Evolutionary conservation across 768 basidiomycete species (phyloP).

Genomic region (button mushroom (Agaricus bisporus)): DNA sequence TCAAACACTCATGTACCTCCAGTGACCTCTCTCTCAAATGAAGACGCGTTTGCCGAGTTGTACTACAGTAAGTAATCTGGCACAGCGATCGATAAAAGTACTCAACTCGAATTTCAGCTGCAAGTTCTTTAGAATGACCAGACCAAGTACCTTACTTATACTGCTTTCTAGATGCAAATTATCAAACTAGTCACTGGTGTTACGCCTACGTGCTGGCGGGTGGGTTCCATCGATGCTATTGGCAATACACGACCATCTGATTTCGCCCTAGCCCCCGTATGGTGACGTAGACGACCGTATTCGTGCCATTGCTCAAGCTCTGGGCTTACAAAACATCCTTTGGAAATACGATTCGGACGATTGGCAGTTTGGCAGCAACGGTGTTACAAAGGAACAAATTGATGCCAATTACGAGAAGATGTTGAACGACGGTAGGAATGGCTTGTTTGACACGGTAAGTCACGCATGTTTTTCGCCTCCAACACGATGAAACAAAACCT

Average conservation of each 20-base stretch:
- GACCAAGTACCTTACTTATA: not conserved
- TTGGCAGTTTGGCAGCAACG: constrained; percentile 55
- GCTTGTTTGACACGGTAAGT: constrained; percentile 33
- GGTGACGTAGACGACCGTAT: constrained; percentile 75
- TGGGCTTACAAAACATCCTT: constrained; percentile 66
- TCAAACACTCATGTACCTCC: not conserved
- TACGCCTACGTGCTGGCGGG: constrained; percentile 58
- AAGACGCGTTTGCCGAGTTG: constrained; percentile 70
- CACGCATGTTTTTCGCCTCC: not conserved
- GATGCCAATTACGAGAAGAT: constrained; percentile 50
- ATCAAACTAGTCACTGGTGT: constrained; percentile 50
- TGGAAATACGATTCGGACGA: constrained; percentile 72
- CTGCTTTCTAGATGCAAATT: constrained; percentile 33
- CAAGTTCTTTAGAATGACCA: constrained; percentile 7
- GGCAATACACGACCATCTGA: not conserved
- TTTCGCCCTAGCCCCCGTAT: constrained; percentile 42
- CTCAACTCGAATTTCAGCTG: constrained; percentile 11
- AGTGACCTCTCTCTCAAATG: constrained; percentile 58
- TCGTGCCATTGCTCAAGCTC: constrained; percentile 58
- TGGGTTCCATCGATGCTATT: constrained; percentile 18
- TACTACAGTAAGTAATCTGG: constrained; percentile 52
- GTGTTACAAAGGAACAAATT: constrained; percentile 37
- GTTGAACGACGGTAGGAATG: constrained; percentile 37
- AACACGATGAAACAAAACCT: not conserved
- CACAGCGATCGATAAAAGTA: not conserved